Conservation (phyloP, 192 early-diverging fungal species). For the Coemansia interrupta region DNA sequence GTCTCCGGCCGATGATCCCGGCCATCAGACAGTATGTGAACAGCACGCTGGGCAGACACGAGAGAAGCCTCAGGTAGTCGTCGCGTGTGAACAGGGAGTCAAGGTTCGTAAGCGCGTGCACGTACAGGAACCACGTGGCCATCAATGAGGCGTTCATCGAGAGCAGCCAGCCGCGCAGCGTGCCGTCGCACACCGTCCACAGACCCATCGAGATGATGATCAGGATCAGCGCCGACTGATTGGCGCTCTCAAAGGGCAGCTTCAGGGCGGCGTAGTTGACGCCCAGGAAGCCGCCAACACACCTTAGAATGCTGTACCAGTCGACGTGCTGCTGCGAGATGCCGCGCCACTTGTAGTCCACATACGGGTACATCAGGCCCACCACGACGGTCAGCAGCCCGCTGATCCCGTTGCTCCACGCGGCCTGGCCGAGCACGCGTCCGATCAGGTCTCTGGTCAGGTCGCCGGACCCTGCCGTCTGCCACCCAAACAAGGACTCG, state of each 20-base stretch:
- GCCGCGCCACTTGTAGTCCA: constrained; percentile 43
- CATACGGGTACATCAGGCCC: constrained; percentile 38
- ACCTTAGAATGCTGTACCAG: constrained; percentile 45
- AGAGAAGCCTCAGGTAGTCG: constrained; percentile 39
- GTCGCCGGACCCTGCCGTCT: not conserved
- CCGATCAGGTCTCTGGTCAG: constrained; percentile 32
- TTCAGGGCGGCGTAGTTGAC: constrained; percentile 52
- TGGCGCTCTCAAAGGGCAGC: constrained; percentile 44
- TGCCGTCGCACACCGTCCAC: constrained; percentile 50
- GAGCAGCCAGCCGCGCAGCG: constrained; percentile 42
- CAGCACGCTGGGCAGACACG: constrained; percentile 40
- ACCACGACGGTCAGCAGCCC: constrained; percentile 37
- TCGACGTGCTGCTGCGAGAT: constrained; percentile 11
- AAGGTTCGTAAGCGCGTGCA: constrained; percentile 26
- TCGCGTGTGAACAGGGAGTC: constrained; percentile 31
- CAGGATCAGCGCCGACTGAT: constrained; percentile 38
- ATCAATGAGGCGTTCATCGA: constrained; percentile 28
- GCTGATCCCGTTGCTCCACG: constrained; percentile 35
- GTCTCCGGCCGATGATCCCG: constrained; percentile 38
- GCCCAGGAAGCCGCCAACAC: constrained; percentile 46
- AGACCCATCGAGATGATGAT: constrained; percentile 46
- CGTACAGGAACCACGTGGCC: constrained; percentile 37
- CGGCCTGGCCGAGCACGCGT: constrained; percentile 32
- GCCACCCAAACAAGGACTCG: constrained; percentile 7
- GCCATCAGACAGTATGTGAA: constrained; percentile 51